Percentiles rank a stretch among this genome's conserved stretches.
Evolutionary conservation across 2,329 filamentous ascomycete species (phyloP).

Genomic region (Triangularia verruculosa): DNA sequence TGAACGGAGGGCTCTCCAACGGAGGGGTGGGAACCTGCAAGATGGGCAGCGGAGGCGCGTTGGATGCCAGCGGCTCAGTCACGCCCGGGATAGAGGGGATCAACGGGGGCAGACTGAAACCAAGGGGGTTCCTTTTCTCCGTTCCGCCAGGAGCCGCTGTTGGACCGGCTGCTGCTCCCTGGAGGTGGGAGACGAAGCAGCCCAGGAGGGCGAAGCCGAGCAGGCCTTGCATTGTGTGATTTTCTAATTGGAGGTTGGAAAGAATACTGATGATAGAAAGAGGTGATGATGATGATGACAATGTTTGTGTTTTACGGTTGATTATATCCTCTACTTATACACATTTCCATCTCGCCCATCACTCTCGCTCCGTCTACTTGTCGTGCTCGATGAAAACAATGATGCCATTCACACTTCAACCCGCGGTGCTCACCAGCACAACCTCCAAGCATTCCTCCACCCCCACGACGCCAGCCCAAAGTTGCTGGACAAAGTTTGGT

Average conservation of each 20-base stretch:
- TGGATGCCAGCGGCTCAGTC: constrained; percentile 51
- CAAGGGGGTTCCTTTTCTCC: constrained; percentile 7
- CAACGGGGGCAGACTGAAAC: constrained; percentile 37
- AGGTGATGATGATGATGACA: constrained; percentile 3
- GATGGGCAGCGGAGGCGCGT: constrained; percentile 54
- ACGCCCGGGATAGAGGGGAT: constrained; percentile 59
- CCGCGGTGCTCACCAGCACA: background rate
- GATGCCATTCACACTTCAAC: constrained; percentile 15
- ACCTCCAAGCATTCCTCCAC: background rate
- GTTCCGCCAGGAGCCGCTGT: background rate
- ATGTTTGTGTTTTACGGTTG: constrained; percentile 7
- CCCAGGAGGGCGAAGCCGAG: constrained; percentile 21
- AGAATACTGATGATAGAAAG: constrained; percentile 8
- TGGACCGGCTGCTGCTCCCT: constrained; percentile 9
- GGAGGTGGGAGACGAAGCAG: constrained; percentile 15
- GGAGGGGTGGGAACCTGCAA: constrained; percentile 59
- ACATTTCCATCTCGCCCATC: background rate
- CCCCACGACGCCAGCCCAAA: constrained; percentile 4
- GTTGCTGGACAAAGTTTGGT: background rate
- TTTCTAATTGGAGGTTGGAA: constrained; percentile 8
- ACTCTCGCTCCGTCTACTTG: background rate
- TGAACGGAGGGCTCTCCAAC: constrained; percentile 52
- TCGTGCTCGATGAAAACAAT: constrained; percentile 17
- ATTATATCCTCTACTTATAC: constrained; percentile 17
- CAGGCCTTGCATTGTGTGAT: constrained; percentile 13